These are phyloP conservation scores for Fusarium fujikuroi DNA, from an alignment of 2,329 filamentous ascomycete genomes.

Conservation along the genomic window DNA sequence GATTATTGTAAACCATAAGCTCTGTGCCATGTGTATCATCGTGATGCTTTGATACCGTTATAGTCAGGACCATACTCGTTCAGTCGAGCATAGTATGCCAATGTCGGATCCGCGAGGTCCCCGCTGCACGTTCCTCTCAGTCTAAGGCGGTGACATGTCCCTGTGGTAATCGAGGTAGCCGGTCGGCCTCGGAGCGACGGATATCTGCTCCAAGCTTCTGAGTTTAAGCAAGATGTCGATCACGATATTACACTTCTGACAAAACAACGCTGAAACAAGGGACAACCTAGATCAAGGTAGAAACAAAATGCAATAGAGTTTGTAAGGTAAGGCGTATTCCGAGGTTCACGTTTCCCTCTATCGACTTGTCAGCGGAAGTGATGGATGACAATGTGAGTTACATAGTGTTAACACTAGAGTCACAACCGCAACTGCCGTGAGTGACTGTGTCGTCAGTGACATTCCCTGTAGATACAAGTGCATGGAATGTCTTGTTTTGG, in stretches of 20 bases:
- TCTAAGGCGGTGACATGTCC: not conserved
- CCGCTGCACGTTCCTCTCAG: not conserved
- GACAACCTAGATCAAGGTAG: not conserved
- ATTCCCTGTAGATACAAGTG: not conserved
- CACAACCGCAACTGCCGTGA: constrained; percentile 15
- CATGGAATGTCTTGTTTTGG: not conserved
- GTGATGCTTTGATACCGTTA: not conserved
- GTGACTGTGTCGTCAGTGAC: not conserved
- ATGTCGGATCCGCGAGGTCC: not conserved
- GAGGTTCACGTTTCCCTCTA: not conserved
- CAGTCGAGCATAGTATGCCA: not conserved
- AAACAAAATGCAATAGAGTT: not conserved
- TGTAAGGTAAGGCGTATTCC: not conserved
- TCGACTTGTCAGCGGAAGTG: not conserved
- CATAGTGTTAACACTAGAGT: constrained; percentile 1
- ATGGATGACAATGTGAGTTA: not conserved
- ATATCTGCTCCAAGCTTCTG: not conserved
- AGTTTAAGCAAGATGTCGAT: not conserved
- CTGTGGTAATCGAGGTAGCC: not conserved
- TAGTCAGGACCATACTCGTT: not conserved
- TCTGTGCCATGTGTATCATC: not conserved
- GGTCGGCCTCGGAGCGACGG: not conserved
- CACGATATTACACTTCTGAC: constrained; percentile 1
- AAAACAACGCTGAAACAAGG: constrained; percentile 18
- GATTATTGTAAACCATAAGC: not conserved